Evolutionary conservation across 441 rosid genomes (phyloP), one percentile per base, ranked within the genome.

Genomic region (Sinapis alba): DNA sequence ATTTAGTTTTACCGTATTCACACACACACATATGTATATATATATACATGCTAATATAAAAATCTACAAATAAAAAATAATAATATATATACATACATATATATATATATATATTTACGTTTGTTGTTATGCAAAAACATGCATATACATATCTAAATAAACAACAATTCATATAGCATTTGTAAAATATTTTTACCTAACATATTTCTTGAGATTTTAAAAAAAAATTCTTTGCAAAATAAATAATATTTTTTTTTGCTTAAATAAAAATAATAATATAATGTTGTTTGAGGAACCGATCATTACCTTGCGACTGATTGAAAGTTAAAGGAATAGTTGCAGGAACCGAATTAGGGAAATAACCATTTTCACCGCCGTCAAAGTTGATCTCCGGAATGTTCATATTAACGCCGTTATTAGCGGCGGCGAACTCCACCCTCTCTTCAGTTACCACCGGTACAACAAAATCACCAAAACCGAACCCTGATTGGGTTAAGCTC

Each of bases 301-400:
- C n/a, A n/a, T n/a, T 67, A 74, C 98, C 98, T 76, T 86, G 93
- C 76, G 82, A 58, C 20, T 73, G 86, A 78, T 68, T 71, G 51
- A 70, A 61, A n/a, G 80, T 73, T 43, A 81, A 74, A 79, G 94
- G 83, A 83, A 84, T 83, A 80, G 85, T 71, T 27, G 28, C 65
- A 60, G 66, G 72, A 27, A 63, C 68, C 13, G 83, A 45, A 54
- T 72, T 6, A 15, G 79, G 45, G 74, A 80, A 57, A 59, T 16
- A 70, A 45, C n/a, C 11, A 64, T 58, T 57, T 57, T 7, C 75
- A 21, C 71, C 61, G 71, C 62, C 51, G 59, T 27, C 47, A 65
- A 77, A 51, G 53, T 7, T 13, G 26, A 10, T 65, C 27, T 16
- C 65, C 38, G 80, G 73, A 6, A 18, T 63, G 11, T 68, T 38